phyloP scores from a whole-genome alignment of 1,139 yeast genomes.

The Petasospora fabianii region DNA sequence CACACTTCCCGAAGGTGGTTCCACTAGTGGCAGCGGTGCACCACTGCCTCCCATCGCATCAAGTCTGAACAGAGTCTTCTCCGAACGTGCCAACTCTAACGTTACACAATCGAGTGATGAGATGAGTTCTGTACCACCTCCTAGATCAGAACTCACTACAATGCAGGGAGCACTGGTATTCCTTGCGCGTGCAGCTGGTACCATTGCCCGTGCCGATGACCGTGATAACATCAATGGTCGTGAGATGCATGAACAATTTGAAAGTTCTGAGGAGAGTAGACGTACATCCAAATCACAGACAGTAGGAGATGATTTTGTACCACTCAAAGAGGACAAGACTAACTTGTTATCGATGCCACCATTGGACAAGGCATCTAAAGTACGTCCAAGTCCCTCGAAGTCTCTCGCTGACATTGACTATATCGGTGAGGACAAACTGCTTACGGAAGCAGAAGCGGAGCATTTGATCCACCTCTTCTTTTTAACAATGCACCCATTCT shows the following conservation, averaged over 20 bases:
- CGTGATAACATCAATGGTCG: constrained; percentile 66
- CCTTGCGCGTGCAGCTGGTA: constrained; percentile 72
- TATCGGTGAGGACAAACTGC: constrained; percentile 50
- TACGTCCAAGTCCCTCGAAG: constrained; percentile 53
- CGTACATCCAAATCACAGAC: not conserved
- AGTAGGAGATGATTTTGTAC: constrained; percentile 16
- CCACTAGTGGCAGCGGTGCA: not conserved
- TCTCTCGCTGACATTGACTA: constrained; percentile 59
- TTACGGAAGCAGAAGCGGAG: constrained; percentile 67
- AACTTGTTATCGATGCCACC: constrained; percentile 39
- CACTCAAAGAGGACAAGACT: constrained; percentile 22
- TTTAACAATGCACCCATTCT: constrained; percentile 80
- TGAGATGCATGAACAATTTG: constrained; percentile 43
- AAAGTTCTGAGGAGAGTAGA: constrained; percentile 6
- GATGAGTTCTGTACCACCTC: constrained; percentile 16
- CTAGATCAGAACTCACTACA: constrained; percentile 33
- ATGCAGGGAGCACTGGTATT: constrained; percentile 69
- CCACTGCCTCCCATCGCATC: constrained; percentile 1
- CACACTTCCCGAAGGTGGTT: not conserved
- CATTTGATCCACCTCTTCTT: constrained; percentile 63
- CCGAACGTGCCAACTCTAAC: constrained; percentile 12
- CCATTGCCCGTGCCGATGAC: constrained; percentile 61
- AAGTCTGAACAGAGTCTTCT: constrained; percentile 5
- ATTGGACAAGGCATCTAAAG: constrained; percentile 43
- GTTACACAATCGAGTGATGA: constrained; percentile 15